Evolutionary conservation across 768 basidiomycete genomes (phyloP).

Genomic region (Pseudohyphozyma bogoriensis): DNA sequence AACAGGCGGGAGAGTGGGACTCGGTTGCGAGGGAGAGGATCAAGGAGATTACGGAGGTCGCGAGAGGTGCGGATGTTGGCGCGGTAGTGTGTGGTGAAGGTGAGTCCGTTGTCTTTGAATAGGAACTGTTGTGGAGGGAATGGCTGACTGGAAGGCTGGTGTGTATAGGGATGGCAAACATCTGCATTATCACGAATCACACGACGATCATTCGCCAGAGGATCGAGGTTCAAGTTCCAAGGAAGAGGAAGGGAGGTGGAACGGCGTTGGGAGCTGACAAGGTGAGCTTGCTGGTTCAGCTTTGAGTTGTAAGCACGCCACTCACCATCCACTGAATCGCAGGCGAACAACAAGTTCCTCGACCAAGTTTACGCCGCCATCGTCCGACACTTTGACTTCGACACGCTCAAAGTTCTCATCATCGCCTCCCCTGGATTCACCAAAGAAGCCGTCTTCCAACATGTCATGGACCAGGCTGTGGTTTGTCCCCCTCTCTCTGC

Average conservation of each 20-base stretch:
- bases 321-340: neutral
- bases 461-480: slow-evolving; percentile 69
- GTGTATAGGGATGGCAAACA: slow-evolving; percentile 61
- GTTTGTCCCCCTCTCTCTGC: slow-evolving; percentile 16
- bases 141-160: neutral
- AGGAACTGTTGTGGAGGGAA: neutral
- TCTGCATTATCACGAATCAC: slow-evolving; percentile 90
- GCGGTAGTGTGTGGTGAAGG: slow-evolving; percentile 94
- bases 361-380: slow-evolving; percentile 75
- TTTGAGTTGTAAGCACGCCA: too few relatives aligned
- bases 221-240: slow-evolving; percentile 75
- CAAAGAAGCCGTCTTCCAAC: slow-evolving; percentile 73
- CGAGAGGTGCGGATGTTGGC: slow-evolving; percentile 88
- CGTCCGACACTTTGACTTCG: slow-evolving; percentile 78
- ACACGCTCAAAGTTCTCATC: slow-evolving; percentile 74
- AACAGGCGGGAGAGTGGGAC: slow-evolving; percentile 74
- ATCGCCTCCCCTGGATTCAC: slow-evolving; percentile 97
- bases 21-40: slow-evolving; percentile 71
- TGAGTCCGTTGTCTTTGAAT: slow-evolving; percentile 27
- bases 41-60: slow-evolving; percentile 81
- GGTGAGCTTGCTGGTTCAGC: slow-evolving; percentile 30
- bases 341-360: slow-evolving; percentile 72
- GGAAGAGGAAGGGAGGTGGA: slow-evolving; percentile 72
- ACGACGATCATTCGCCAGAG: slow-evolving; percentile 90
- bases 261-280: slow-evolving; percentile 83